Evolutionary conservation across 768 basidiomycete species (phyloP).

Genomic region (Hirschioporus abietinus): DNA sequence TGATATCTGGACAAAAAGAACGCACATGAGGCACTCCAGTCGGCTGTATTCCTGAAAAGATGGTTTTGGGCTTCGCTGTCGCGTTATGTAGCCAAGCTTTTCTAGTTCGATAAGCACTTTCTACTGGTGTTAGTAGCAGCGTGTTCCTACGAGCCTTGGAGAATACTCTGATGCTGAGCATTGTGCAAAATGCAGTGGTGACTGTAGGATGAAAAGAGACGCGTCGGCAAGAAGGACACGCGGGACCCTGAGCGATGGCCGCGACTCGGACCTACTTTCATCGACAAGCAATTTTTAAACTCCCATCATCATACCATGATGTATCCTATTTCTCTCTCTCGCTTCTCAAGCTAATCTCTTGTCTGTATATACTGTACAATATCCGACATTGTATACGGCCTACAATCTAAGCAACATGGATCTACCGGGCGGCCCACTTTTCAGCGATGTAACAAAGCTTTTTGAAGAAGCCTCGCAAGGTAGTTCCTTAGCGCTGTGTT

Average conservation of each 20-base stretch:
- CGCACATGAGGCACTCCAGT: conserved; percentile 84
- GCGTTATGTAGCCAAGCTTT: conserved; percentile 17
- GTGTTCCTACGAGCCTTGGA: neutral
- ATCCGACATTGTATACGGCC: neutral
- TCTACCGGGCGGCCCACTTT: neutral
- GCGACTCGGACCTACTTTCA: neutral
- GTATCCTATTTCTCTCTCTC: neutral
- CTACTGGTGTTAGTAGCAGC: neutral
- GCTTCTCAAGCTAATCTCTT: neutral
- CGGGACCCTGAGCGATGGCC: neutral
- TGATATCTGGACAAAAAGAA: neutral
- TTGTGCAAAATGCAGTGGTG: neutral
- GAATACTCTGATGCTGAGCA: neutral
- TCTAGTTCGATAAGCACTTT: too few species aligned
- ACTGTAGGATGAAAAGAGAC: neutral
- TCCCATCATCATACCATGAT: neutral
- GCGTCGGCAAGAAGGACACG: neutral
- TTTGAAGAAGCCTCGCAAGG: conserved; percentile 61
- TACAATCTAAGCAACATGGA: neutral
- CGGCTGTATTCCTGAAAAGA: conserved; percentile 93
- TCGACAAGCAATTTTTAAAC: neutral
- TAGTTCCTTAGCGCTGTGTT: conserved; percentile 22
- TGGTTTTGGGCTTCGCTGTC: conserved; percentile 23
- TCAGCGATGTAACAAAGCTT: conserved; percentile 56
- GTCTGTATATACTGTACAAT: neutral